Conservation (phyloP, 345 rosid species). For the Angophora floribunda region DNA sequence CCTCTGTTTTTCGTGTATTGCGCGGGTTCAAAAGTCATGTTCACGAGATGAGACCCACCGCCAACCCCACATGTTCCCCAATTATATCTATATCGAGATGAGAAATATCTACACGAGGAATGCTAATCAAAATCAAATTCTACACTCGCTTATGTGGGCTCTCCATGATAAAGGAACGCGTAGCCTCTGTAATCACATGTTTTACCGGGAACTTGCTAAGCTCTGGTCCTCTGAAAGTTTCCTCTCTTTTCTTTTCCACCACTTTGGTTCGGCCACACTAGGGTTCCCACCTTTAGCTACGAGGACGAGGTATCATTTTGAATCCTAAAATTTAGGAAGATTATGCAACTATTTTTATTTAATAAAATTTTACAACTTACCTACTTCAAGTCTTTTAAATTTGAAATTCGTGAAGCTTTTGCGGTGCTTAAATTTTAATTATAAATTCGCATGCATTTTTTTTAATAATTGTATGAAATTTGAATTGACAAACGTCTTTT, state of each 20-base stretch:
- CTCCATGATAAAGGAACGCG: not conserved
- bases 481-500: too few species aligned
- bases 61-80: not conserved
- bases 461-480: too few species aligned
- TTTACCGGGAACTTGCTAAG: not conserved
- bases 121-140: not conserved
- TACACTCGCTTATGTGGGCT: not conserved
- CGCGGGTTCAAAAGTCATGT: not conserved
- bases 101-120: not conserved
- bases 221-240: not conserved
- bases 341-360: not conserved
- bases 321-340: not conserved
- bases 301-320: not conserved
- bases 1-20: not conserved
- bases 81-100: not conserved
- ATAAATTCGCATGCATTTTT: too few species aligned
- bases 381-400: not conserved
- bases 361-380: not conserved
- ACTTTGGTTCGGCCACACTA: not conserved
- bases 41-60: slow-evolving; percentile 12
- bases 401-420: not conserved
- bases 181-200: not conserved
- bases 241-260: not conserved
- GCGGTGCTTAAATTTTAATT: too few species aligned
- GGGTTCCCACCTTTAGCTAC: not conserved